A percentile compares a stretch with the other conserved stretches of the same genome.
phyloP scores from a whole-genome alignment of 495 filamentous ascomycete genomes.

The Penicillium angulare region DNA sequence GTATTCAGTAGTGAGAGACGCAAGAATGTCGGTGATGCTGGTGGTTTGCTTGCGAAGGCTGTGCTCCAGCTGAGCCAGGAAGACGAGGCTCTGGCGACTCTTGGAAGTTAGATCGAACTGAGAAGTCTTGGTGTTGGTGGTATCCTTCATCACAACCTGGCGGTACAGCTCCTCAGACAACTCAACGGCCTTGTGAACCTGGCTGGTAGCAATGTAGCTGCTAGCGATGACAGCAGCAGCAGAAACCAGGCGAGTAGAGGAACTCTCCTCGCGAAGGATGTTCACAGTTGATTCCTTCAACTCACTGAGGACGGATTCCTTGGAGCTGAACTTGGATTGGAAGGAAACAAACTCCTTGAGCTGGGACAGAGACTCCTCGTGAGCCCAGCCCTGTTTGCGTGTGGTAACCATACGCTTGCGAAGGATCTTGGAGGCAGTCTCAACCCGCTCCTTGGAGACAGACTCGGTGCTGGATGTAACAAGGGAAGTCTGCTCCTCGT shows the following conservation, averaged over 20 bases:
- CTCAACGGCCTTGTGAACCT: constrained; percentile 28
- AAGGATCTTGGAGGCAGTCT: constrained; percentile 25
- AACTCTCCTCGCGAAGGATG: constrained; percentile 29
- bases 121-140: constrained; percentile 14
- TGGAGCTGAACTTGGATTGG: constrained; percentile 28
- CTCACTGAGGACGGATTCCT: constrained; percentile 20
- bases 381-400: constrained; percentile 37
- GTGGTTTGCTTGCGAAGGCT: constrained; percentile 25
- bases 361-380: constrained; percentile 34
- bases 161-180: constrained; percentile 36
- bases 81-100: constrained; percentile 35
- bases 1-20: constrained; percentile 34
- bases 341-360: constrained; percentile 32
- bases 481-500: constrained; percentile 33
- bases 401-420: constrained; percentile 27
- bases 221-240: constrained; percentile 33
- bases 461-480: constrained; percentile 17
- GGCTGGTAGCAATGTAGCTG: constrained; percentile 31
- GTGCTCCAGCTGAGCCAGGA: constrained; percentile 40
- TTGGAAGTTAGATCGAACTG: constrained; percentile 27
- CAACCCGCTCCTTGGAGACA: constrained; percentile 23
- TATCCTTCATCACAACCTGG: constrained; percentile 32
- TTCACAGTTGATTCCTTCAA: constrained; percentile 35
- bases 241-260: constrained; percentile 24
- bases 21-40: constrained; percentile 36